phyloP scores from a whole-genome alignment of 768 basidiomycete genomes.

The Serendipita sp. region DNA sequence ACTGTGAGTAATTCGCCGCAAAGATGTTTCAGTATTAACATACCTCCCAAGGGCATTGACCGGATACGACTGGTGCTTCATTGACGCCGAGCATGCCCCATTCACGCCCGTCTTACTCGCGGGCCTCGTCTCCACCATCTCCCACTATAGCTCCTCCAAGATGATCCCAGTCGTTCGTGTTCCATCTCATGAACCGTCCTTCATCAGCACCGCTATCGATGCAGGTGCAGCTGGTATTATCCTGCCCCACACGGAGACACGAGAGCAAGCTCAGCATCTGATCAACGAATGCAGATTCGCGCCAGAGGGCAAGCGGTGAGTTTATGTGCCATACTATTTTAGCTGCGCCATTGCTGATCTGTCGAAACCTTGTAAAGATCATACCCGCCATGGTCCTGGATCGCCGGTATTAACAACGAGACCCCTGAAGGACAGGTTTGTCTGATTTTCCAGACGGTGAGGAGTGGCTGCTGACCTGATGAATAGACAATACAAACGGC shows the following conservation, averaged over 20 bases:
- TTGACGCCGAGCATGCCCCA: constrained; percentile 4
- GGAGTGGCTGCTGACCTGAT: too few relatives aligned
- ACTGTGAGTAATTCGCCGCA: not conserved
- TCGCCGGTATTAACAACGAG: not conserved
- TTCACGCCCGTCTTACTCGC: constrained; percentile 1
- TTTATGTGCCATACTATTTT: not conserved
- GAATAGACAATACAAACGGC: not conserved
- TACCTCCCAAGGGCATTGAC: not conserved
- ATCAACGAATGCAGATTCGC: constrained; percentile 10
- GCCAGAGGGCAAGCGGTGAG: not conserved
- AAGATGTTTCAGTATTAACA: not conserved
- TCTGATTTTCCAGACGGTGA: too few relatives aligned
- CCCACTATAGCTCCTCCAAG: not conserved
- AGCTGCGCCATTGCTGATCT: not conserved
- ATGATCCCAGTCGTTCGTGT: constrained; percentile 6
- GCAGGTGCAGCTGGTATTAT: constrained; percentile 1
- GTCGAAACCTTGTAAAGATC: too few relatives aligned
- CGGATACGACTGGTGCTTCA: constrained; percentile 1
- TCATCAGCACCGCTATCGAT: not conserved
- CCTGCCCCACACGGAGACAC: not conserved
- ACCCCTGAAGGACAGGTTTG: not conserved
- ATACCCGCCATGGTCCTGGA: constrained; percentile 1
- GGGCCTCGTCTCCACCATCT: not conserved
- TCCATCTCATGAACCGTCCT: not conserved
- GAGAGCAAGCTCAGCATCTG: not conserved